Base-by-base conservation (phyloP, 139 green algal species). In the Coccomyxa sp. region DNA sequence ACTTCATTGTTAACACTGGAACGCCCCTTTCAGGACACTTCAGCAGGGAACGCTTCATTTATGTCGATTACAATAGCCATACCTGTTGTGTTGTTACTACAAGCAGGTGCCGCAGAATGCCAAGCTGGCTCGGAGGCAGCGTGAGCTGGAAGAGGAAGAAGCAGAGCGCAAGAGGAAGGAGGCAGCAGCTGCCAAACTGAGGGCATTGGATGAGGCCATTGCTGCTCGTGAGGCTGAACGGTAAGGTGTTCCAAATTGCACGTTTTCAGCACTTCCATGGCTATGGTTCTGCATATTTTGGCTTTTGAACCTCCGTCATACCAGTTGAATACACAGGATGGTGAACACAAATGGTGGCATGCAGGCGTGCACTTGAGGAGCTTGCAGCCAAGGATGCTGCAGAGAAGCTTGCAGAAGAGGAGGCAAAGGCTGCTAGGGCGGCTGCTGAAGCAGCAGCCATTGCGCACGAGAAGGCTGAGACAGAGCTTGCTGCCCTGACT, bases 111-210 rank as follows among this genome's bases (percentile, higher is more conserved):
- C 14, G 60, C 30, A 31, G 59, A 77, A 59, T 59, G 79, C 59
- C 15, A 76, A 67, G 25, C 59, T 63, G 63, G 45, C 76, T 13
- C 67, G 71, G 77, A 68, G 59, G 60, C 74, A 82, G 77, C 80
- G 76, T 45, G 80, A 86, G 63, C 58, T 60, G 0, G 45, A 74
- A 28, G 57, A 67, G 12, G 78, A 83, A 30, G 83, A 86, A n/a
- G 83, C 66, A 31, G 83, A 83, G 38, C 32, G 71, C 27, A 59
- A 81, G 63, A 80, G 80, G 25, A 87, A 83, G 78, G 80, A 68
- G 23, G 79, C 80, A 58, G 84, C 84, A 57, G 80, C 80, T 28
- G 80, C 80, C 16, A 87, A 87, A 76, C 63, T 87, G 80, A 71
- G 51, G 15, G 84, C 57, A 10, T 66, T 87, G 51, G 84, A 87